Evolutionary conservation across 208 protist species (phyloP), one percentile per base, ranked within the genome.

Genomic region (Leishmania mexicana): DNA sequence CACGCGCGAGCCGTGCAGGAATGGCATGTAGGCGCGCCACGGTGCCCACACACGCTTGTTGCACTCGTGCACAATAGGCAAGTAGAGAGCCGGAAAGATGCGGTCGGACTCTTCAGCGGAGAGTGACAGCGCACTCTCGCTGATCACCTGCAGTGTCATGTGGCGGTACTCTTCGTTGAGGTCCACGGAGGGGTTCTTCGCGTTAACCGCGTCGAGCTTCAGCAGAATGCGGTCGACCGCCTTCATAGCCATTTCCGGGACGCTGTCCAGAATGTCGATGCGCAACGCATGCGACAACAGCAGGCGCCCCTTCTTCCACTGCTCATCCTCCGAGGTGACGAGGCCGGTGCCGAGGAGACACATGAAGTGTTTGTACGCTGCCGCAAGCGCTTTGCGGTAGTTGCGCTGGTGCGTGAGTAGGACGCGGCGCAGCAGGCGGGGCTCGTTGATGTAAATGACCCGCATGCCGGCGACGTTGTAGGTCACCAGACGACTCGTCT

Each of bases 31-130:
- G n/a, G 87, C 84, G 21, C 95, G 91, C 94, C 95, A 98, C 60
- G 95, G 95, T 21, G 91, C 93, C 95, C 95, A 98, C 11, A 97
- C 93, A 31, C 90, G 92, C 78, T 84, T 86, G 83, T 98, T 98
- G 86, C 93, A 96, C 88, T 98, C 95, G 71, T 96, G 90, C 79
- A 98, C 92, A 84, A 98, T 97, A 64, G 95, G 95, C 53, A 98
- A 85, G 80, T 97, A 98, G 24, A 98, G 90, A 0, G 94, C 80
- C 1, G 95, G 93, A 81, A 98, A 98, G 80, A 98, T 96, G 67
- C 87, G 83, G 74, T 98, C 94, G 19, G 89, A 93, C 86, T 97
- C 93, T 75, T 97, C 93, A 2, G 92, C 86, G 17, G 88, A 93
- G 64, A 97, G 84, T 51, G 92, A 97, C 45, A 98, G 88, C 0